Evolutionary conservation across 1,139 yeast species (phyloP), one percentile per base, ranked within the genome.

Genomic region (Magnusiomyces ingens): DNA sequence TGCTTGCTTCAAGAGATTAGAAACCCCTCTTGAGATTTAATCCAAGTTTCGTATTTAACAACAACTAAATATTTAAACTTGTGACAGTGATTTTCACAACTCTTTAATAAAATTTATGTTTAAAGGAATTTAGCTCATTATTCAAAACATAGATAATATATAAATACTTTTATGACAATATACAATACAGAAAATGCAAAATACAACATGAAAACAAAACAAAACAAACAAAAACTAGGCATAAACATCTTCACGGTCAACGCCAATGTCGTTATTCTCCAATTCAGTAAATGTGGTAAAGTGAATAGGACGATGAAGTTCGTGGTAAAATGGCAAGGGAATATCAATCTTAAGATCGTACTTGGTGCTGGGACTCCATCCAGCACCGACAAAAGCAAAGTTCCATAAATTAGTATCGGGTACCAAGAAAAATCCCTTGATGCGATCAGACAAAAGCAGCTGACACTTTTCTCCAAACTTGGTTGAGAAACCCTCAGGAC

Each of bases 401-500:
- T 93, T 93, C 99, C 99, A 93, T 38, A 90, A 67, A 54, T 81
- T 83, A 48, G 85, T 85, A 41, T 81, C 84, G 0, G 99, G 99
- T 0, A 90, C 95, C 71, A 88, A 69, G 68, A 88, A 91, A 57
- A 83, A 85, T 3, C 99, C 99, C 65, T 78, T 76, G 52, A 89
- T 77, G 55, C 84, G 75, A 58, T 85, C 95, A 0, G 96, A 82
- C 42, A 93, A 68, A 36, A 91, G 71, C 58, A 93, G 67, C 64
- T 90, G 96, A 8, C 85, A 78, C 61, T 78, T 77, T 40, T 71
- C 74, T 45, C 87, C 84, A 67, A 81, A 89, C 0, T 70, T 64
- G 0, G 82, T 73, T 1, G 78, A 75, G 67, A 79, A 88, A 0
- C 94, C 96, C 37, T 75, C 74, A 0, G 94, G 91, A 5, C 73